Percentiles rank a stretch among this genome's conserved stretches.
Evolutionary conservation across 257 asterid species (phyloP).

Genomic region (Ocimum tenuiflorum): DNA sequence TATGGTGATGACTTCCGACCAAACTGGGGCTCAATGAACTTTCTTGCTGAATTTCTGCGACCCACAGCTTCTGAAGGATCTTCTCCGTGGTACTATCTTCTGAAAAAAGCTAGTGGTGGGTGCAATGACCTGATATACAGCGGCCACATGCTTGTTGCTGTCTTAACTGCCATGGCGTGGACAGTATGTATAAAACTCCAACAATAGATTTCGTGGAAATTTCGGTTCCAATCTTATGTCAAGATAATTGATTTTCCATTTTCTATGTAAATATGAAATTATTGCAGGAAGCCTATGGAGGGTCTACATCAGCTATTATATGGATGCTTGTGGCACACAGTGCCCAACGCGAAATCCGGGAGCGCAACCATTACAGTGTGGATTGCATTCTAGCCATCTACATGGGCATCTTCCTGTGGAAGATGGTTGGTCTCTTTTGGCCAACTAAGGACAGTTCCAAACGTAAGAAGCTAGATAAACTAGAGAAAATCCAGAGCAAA

Average conservation of each 20-base stretch:
- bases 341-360: slow-evolving; percentile 90
- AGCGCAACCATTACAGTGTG: slow-evolving; percentile 91
- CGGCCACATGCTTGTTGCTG: slow-evolving; percentile 97
- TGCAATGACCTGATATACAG: slow-evolving; percentile 94
- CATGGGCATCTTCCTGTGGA: slow-evolving; percentile 90
- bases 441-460: slow-evolving; percentile 49
- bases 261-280: background rate
- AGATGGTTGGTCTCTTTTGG: slow-evolving; percentile 71
- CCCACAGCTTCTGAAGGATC: slow-evolving; percentile 75
- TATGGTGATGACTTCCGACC: slow-evolving; percentile 53
- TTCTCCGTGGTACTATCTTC: slow-evolving; percentile 66
- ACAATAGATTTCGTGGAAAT: too few species aligned
- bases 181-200: slow-evolving; percentile 44
- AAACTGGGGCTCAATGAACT: slow-evolving; percentile 86
- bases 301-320: slow-evolving; percentile 60
- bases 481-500: slow-evolving; percentile 55
- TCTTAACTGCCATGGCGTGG: slow-evolving; percentile 98
- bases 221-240: background rate
- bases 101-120: slow-evolving; percentile 88
- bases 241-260: background rate
- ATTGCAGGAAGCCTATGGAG: slow-evolving; percentile 93
- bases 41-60: slow-evolving; percentile 73
- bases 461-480: slow-evolving; percentile 38
- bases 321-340: slow-evolving; percentile 87
- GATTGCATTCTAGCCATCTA: slow-evolving; percentile 82